Base-by-base conservation (phyloP, 2,329 filamentous ascomycete genomes). In the Anthostomella pinea region DNA sequence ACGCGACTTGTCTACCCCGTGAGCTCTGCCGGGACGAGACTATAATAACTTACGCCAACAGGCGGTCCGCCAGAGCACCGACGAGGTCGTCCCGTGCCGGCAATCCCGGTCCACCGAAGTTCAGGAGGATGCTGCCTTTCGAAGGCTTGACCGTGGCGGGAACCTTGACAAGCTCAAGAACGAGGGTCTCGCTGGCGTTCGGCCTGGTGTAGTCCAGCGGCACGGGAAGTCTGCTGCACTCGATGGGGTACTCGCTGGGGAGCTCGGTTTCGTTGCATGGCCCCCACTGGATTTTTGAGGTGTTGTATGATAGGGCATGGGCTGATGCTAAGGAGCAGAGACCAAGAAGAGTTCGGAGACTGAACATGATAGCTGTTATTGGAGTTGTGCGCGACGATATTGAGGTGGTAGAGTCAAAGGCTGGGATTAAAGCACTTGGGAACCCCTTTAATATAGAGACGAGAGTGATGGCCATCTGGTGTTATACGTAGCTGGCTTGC, bases 131-230 rank as follows among this genome's bases (percentile, higher is more conserved):
- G 27, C 57, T 66, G 2, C 65, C 64, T 18, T 58, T 58, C 2
- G 48, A 52, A 0, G 59, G 57, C 21, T 55, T 27, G 5, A 51
- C 51, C 2, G 46, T 35, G 1, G 65, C 62, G 2, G 56, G 54
- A 7, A 59, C 44, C 13, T 45, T 60, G 14, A 63, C 30, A 1
- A 69, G 42, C 14, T 62, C 48, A 3, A 69, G 49, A 0, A 44
- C 33, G 5, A 67, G 38, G 0, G 51, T 61, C 22, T 56, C 38
- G 14, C 39, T 47, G 6, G 47, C 52, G 18, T 49, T 33, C 1
- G 27, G n/a, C 5, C 54, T 31, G 1, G 57, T 58, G 32, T 70
- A 69, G 43, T 69, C 66, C 3, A 68, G 56, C 3, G 66, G 66
- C 0, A 68, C 66, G 0, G 44, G 30, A 11, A 69, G 40, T n/a